These are phyloP conservation scores for Trichocladium uniseriatum DNA, from an alignment of 495 filamentous ascomycete genomes.

Conservation along the genomic window DNA sequence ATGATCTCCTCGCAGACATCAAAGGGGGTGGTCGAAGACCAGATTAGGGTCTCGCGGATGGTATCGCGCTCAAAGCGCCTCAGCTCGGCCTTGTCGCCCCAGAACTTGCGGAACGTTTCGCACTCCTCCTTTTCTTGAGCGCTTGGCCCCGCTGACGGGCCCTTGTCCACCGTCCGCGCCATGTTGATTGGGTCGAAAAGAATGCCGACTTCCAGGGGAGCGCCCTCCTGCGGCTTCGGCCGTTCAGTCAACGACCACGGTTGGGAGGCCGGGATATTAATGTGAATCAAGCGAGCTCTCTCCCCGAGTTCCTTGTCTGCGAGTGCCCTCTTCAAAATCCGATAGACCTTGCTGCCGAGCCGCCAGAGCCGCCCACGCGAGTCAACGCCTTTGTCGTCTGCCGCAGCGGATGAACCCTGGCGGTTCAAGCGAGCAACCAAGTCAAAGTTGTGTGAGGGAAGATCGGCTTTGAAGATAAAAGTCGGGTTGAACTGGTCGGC, in stretches of 20 bases:
- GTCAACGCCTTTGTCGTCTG: conserved; percentile 8
- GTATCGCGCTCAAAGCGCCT: conserved; percentile 65
- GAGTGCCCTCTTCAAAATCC: conserved; percentile 56
- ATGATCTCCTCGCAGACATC: conserved; percentile 71
- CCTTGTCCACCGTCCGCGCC: conserved; percentile 69
- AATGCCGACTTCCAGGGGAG: conserved; percentile 52
- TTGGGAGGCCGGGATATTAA: conserved; percentile 33
- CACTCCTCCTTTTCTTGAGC: conserved; percentile 64
- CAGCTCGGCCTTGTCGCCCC: conserved; percentile 66
- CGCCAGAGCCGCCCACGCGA: conserved; percentile 25
- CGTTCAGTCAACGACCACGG: conserved; percentile 34
- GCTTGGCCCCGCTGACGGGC: conserved; percentile 50
- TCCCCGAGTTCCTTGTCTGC: conserved; percentile 42
- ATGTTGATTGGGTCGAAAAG: conserved; percentile 62
- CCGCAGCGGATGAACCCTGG: conserved; percentile 7
- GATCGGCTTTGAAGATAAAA: conserved; percentile 66
- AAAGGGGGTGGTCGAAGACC: conserved; percentile 52
- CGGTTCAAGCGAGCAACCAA: conserved; percentile 33
- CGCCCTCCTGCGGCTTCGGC: conserved; percentile 14
- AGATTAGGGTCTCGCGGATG: conserved; percentile 72
- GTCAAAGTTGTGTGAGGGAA: conserved; percentile 65
- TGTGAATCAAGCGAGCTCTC: conserved; percentile 56
- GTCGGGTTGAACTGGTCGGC: conserved; percentile 73
- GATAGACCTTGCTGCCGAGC: conserved; percentile 46
- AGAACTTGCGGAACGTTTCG: conserved; percentile 60